Evolutionary conservation across 208 protist genomes (phyloP).

Genomic region (Leishmania major): DNA sequence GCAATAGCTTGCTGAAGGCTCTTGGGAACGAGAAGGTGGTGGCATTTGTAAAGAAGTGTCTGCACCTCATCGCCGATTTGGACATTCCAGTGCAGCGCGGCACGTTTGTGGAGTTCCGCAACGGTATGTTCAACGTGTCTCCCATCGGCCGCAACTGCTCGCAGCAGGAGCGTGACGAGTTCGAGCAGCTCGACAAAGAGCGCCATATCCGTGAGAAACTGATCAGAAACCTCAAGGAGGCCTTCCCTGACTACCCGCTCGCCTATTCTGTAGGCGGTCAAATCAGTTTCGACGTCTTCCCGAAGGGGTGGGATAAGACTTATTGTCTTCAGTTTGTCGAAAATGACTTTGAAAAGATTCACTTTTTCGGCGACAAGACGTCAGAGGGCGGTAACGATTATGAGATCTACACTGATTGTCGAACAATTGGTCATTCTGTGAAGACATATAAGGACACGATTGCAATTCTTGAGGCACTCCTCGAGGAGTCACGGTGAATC

Average conservation of each 20-base stretch:
- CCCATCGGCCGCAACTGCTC: slow-evolving; percentile 99
- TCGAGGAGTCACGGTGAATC: slow-evolving; percentile 49
- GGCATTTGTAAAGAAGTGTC: slow-evolving; percentile 95
- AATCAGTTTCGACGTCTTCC: slow-evolving; percentile 99
- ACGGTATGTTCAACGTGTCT: slow-evolving; percentile 99
- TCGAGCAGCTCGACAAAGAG: slow-evolving; percentile 97
- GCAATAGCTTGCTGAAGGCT: slow-evolving; percentile 89
- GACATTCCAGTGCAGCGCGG: slow-evolving; percentile 99
- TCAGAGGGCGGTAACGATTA: slow-evolving; percentile 99
- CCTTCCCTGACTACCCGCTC: slow-evolving; percentile 90
- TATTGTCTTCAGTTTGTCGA: slow-evolving; percentile 97
- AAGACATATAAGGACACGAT: slow-evolving; percentile 96
- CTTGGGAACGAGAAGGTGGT: slow-evolving; percentile 96
- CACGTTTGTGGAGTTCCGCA: slow-evolving; percentile 99
- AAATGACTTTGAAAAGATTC: slow-evolving; percentile 96
- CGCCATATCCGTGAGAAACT: slow-evolving; percentile 96
- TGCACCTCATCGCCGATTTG: slow-evolving; percentile 95
- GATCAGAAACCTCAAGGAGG: slow-evolving; percentile 87
- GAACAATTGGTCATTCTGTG: slow-evolving; percentile 95
- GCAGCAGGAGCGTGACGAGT: slow-evolving; percentile 97
- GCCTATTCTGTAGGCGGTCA: slow-evolving; percentile 99
- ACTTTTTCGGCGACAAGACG: slow-evolving; percentile 99
- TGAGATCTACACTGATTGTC: slow-evolving; percentile 96
- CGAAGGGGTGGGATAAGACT: slow-evolving; percentile 99
- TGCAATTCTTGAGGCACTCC: slow-evolving; percentile 77